Percentiles rank a stretch among this genome's conserved stretches.
These are phyloP conservation scores for Geranium brycei DNA, from an alignment of 345 rosid species.

Conservation along the genomic window DNA sequence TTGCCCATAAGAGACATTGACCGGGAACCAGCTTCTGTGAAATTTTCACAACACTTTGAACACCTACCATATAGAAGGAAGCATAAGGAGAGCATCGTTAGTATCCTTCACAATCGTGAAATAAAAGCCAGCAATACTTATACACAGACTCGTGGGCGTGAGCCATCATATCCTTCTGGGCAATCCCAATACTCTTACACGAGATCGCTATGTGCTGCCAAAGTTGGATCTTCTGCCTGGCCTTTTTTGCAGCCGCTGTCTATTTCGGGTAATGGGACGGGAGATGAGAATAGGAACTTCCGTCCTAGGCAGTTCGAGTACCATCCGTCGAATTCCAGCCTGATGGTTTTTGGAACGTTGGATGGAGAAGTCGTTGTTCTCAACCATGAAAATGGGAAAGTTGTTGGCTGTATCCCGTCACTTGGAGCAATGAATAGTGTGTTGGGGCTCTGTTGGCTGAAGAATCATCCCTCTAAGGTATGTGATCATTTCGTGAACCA, in stretches of 20 bases:
- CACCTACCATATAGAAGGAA: constrained; percentile 59
- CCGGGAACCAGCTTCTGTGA: constrained; percentile 46
- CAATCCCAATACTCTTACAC: constrained; percentile 45
- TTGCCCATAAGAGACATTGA: constrained; percentile 55
- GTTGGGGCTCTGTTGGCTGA: constrained; percentile 97
- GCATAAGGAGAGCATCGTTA: constrained; percentile 55
- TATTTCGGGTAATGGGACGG: constrained; percentile 25
- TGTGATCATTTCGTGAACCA: constrained; percentile 7
- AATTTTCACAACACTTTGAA: constrained; percentile 56
- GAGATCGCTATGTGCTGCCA: constrained; percentile 82
- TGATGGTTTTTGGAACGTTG: constrained; percentile 85
- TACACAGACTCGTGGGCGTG: constrained; percentile 14
- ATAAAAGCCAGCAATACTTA: constrained; percentile 31
- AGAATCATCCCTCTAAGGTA: constrained; percentile 70
- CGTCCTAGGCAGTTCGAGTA: constrained; percentile 96
- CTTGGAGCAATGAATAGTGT: constrained; percentile 65
- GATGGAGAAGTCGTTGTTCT: constrained; percentile 87
- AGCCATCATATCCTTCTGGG: constrained; percentile 21
- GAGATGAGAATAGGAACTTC: constrained; percentile 32
- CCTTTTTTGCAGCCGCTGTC: constrained; percentile 65
- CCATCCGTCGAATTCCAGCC: constrained; percentile 61
- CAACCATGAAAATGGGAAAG: constrained; percentile 76
- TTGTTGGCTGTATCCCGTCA: constrained; percentile 60
- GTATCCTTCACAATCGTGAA: constrained; percentile 64
- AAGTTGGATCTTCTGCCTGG: constrained; percentile 72